Evolutionary conservation across 768 basidiomycete genomes (phyloP).

Genomic region (Hypholoma fasciculare): DNA sequence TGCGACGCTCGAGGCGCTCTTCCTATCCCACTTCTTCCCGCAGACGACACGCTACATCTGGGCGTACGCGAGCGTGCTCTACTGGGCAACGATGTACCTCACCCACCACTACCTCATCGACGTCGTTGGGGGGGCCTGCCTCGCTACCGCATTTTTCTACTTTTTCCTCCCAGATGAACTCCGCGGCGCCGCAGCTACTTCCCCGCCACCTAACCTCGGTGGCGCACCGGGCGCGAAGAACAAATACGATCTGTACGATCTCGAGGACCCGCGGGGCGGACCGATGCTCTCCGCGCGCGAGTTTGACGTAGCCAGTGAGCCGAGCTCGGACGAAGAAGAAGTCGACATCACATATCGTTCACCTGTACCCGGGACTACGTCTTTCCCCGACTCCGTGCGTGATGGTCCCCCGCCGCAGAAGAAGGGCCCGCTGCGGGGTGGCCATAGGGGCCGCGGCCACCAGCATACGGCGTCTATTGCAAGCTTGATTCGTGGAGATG

Average conservation of each 20-base stretch:
- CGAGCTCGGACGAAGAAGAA: conserved; percentile 66
- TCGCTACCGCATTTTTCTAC: conserved; percentile 88
- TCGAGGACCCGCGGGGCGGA: conserved; percentile 56
- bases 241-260: conserved; percentile 79
- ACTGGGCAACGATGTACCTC: conserved; percentile 99
- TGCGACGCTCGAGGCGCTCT: conserved; percentile 90
- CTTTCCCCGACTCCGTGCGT: conserved; percentile 14
- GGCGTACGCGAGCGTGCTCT: conserved; percentile 82
- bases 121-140: conserved; percentile 90
- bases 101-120: conserved; percentile 99
- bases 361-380: conserved; percentile 43
- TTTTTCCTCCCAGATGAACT: conserved; percentile 83
- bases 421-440: conserved; percentile 17
- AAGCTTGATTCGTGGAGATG: conserved; percentile 76
- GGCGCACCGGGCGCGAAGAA: conserved; percentile 27
- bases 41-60: conserved; percentile 66
- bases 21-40: conserved; percentile 95
- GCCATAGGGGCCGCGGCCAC: conserved; percentile 45
- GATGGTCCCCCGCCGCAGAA: conserved; percentile 15
- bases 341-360: conserved; percentile 70
- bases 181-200: conserved; percentile 50
- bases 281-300: conserved; percentile 46
- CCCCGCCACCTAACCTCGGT: conserved; percentile 45
- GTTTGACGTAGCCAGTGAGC: conserved; percentile 50
- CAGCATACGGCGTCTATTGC: conserved; percentile 84